Conservation (phyloP, 2,329 filamentous ascomycete species). For the Tolypocladium capitatum region DNA sequence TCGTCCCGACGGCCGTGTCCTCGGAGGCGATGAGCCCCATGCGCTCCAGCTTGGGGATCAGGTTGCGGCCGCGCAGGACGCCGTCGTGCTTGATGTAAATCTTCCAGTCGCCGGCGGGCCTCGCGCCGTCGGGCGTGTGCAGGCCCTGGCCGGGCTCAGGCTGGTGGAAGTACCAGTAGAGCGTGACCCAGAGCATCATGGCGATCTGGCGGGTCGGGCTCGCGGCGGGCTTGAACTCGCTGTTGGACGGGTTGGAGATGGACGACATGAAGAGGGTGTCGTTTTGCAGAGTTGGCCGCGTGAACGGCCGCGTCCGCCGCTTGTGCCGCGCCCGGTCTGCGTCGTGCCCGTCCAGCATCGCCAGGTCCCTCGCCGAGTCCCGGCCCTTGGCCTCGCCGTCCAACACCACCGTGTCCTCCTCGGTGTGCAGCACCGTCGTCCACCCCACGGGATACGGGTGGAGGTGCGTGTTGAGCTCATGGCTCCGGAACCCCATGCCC, state of each 20-base stretch:
- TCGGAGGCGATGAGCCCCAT: slow-evolving; percentile 76
- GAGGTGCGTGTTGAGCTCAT: slow-evolving; percentile 55
- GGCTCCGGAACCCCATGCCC: slow-evolving; percentile 80
- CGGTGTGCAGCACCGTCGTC: slow-evolving; percentile 75
- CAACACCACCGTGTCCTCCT: slow-evolving; percentile 21
- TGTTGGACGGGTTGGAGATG: slow-evolving; percentile 69
- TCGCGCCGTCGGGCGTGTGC: slow-evolving; percentile 52
- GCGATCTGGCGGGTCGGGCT: slow-evolving; percentile 83
- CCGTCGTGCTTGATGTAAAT: slow-evolving; percentile 77
- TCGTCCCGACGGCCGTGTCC: slow-evolving; percentile 60
- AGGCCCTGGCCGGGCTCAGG: slow-evolving; percentile 54
- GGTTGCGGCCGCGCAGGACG: slow-evolving; percentile 69
- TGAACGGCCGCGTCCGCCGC: slow-evolving; percentile 33
- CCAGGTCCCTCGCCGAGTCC: not conserved
- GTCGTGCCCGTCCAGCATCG: slow-evolving; percentile 7
- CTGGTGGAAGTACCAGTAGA: slow-evolving; percentile 98
- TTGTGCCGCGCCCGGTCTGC: slow-evolving; percentile 17
- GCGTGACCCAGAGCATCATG: slow-evolving; percentile 89
- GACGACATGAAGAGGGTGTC: slow-evolving; percentile 87
- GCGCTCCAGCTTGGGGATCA: slow-evolving; percentile 81
- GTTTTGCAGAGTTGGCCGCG: slow-evolving; percentile 57
- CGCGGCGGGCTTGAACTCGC: slow-evolving; percentile 64
- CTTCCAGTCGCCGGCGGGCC: slow-evolving; percentile 74
- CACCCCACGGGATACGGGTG: slow-evolving; percentile 73
- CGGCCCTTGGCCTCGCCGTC: slow-evolving; percentile 2